Base-by-base conservation (phyloP, 306 rosid genomes). In the Medicago ruthenica region DNA sequence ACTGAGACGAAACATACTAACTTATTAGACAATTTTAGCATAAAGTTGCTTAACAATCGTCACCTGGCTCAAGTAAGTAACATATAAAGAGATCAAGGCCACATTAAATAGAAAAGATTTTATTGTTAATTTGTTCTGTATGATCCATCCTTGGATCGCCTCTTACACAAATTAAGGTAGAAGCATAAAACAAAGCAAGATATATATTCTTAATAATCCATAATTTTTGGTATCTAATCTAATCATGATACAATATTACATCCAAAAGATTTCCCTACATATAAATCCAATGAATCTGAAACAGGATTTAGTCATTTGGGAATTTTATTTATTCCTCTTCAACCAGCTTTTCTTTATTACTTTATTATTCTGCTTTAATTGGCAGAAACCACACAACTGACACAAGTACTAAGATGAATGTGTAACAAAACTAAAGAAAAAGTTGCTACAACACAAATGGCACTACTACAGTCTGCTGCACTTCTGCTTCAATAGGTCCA, bases 401-500 rank as follows among this genome's bases (percentile, higher is more conserved):
- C 54, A 24, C 31, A 21, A 62, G 34, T 11, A 31, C 18, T 40
- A 75, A 5, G 11, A 48, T 69, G 51, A 27, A 13, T 10, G 5
- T 31, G 60, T 24, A 0, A 42, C 3, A 48, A 75, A 14, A 27
- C 54, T 54, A 16, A 75, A 5, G 12, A 20, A 16, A 20, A 31
- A 64, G 40, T 15, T 9, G 2, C 34, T 37, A 47, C 65, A 48
- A 51, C 20, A 47, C 65, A 48, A 51, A 61, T 65, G 8, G 61
- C 7, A 6, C 57, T 37, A 59, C 39, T 60, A 36, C 54, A 48
- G 1, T 17, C 12, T 31, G 21, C 12, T 31, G 21, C 27, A 22
- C 6, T 53, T 61, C 12, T 20, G 21, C 44, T 17, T 89, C 81
- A 93, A 68, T 93, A 93, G 1, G 95, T 93, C 98, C 98, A 93